Conservation (phyloP, 305 asterid genomes). For the Fraxinus albicans region DNA sequence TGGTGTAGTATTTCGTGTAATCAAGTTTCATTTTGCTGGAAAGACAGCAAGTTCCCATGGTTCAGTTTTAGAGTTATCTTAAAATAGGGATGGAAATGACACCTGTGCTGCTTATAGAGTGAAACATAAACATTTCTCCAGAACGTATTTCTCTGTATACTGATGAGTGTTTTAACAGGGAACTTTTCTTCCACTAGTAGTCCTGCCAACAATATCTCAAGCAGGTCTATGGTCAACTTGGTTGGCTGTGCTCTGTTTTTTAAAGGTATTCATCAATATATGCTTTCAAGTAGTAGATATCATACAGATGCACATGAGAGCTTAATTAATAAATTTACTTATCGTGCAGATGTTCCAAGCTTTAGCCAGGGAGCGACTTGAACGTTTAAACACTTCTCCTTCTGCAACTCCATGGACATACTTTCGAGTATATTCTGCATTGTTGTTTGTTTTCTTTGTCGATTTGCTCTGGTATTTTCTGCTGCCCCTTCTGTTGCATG, state of each 20-base stretch:
- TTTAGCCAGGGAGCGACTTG: conserved; percentile 90
- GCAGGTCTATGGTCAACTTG: conserved; percentile 71
- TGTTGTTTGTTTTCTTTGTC: conserved; percentile 65
- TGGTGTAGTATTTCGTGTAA: neutral
- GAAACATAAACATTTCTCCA: neutral
- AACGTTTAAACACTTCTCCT: conserved; percentile 89
- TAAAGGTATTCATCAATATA: conserved; percentile 48
- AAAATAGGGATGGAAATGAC: neutral
- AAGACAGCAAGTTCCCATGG: neutral
- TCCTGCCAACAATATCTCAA: conserved; percentile 58
- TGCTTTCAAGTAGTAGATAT: conserved; percentile 18
- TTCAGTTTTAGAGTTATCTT: neutral
- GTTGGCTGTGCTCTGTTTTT: conserved; percentile 66
- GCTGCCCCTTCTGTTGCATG: conserved; percentile 8
- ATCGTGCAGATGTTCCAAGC: conserved; percentile 80
- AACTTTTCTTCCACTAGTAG: conserved; percentile 74
- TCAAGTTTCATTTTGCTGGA: neutral
- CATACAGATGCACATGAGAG: conserved; percentile 9
- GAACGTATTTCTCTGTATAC: neutral
- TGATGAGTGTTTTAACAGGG: conserved; percentile 45
- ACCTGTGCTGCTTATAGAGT: neutral
- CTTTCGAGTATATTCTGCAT: conserved; percentile 80
- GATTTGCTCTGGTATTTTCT: conserved; percentile 73
- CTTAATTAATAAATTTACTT: conserved; percentile 13
- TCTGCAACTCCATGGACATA: conserved; percentile 80